Conservation (phyloP, 345 rosid genomes). For the Carallia pectinifolia region DNA sequence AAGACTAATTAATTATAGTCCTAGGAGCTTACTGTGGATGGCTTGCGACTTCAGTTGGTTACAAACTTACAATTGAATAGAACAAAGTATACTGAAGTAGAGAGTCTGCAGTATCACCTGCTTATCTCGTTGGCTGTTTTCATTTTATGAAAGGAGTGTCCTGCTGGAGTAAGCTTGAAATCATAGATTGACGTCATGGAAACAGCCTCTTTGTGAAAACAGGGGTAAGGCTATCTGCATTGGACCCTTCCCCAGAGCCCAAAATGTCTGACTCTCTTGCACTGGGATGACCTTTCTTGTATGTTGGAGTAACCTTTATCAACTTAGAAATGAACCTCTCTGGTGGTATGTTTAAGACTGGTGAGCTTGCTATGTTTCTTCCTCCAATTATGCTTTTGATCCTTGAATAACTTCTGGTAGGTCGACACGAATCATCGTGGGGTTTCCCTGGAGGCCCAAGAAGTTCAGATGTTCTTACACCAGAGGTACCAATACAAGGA, state of each 20-base stretch:
- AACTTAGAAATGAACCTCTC: background rate
- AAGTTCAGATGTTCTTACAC: slow-evolving; percentile 79
- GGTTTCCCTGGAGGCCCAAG: slow-evolving; percentile 56
- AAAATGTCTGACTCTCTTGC: no score
- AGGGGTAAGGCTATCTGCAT: no score
- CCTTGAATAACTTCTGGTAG: slow-evolving; percentile 36
- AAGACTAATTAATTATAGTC: background rate
- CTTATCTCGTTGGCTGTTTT: background rate
- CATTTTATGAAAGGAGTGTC: background rate
- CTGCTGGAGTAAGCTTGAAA: background rate
- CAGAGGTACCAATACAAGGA: slow-evolving; percentile 65
- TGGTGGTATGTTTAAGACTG: background rate
- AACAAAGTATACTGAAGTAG: no score
- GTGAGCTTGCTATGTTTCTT: slow-evolving; percentile 11
- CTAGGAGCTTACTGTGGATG: background rate
- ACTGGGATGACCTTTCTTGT: no score
- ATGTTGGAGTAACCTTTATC: background rate
- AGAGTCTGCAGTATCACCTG: background rate
- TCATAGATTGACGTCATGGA: no score
- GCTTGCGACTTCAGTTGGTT: background rate
- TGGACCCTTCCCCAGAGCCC: no score
- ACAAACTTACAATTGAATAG: no score
- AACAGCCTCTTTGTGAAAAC: no score
- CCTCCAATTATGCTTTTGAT: slow-evolving; percentile 25
- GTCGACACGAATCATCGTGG: slow-evolving; percentile 48